Conservation (phyloP, 169 alveolate species). For the Plasmodium coatneyi region DNA sequence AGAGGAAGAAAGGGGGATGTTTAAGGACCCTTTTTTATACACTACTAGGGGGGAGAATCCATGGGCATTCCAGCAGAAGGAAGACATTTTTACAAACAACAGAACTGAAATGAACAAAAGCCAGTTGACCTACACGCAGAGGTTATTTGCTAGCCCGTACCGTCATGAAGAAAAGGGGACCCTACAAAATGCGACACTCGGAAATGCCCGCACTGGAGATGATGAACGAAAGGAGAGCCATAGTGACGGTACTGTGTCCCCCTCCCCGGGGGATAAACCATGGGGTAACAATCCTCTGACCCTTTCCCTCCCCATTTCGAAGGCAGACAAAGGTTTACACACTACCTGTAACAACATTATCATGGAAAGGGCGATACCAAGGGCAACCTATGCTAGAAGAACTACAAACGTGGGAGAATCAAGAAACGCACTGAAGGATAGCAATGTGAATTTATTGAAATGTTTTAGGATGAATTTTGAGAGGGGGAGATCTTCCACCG, state of each 20-base stretch:
- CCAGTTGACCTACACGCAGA: background rate
- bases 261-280: background rate
- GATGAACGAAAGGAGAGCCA: background rate
- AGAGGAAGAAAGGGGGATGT: background rate
- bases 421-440: background rate
- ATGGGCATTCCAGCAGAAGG: background rate
- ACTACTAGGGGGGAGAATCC: background rate
- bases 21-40: background rate
- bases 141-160: background rate
- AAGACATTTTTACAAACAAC: background rate
- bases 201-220: background rate
- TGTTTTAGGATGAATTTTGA: conserved; percentile 20
- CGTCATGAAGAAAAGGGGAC: background rate
- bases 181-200: background rate
- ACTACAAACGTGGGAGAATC: background rate
- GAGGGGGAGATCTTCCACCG: background rate
- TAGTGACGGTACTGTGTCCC: background rate
- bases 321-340: background rate
- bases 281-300: background rate
- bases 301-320: background rate
- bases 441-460: background rate
- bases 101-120: background rate
- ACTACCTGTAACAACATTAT: background rate
- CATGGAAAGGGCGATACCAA: background rate
- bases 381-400: background rate